Conservation (phyloP, 805 yeast species). For the Kodamaea neixiangensis region DNA sequence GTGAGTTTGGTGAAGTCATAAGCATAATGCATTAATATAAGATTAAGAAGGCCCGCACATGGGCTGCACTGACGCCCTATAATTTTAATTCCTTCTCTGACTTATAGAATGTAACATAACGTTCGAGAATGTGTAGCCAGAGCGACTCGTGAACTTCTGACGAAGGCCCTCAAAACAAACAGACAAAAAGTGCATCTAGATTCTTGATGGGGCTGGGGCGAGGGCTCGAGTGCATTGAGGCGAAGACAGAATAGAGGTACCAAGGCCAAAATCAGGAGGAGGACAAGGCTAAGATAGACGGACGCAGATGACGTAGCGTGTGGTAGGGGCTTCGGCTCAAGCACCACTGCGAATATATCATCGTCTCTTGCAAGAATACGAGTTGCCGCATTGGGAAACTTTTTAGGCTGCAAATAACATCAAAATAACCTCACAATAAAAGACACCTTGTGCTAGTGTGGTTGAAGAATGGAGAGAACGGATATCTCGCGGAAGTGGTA, state of each 20-base stretch:
- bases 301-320: no score
- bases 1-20: constrained; percentile 4
- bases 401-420: not conserved
- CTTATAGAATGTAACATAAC: not conserved
- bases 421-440: not conserved
- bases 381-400: not conserved
- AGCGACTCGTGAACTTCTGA: not conserved
- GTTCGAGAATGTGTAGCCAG: not conserved
- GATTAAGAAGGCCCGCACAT: not conserved
- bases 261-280: not conserved
- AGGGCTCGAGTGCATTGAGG: not conserved
- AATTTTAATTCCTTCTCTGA: not conserved
- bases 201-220: not conserved
- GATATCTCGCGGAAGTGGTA: not conserved
- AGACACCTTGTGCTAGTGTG: not conserved
- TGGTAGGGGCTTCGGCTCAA: not conserved
- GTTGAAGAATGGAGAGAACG: not conserved
- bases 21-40: not conserved
- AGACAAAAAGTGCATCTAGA: not conserved
- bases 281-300: not conserved
- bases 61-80: not conserved
- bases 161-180: not conserved
- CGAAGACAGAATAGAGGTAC: not conserved
- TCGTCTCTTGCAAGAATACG: not conserved
- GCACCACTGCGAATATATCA: not conserved